phyloP scores from a whole-genome alignment of 2,329 filamentous ascomycete species.

The Exserohilum turcica region DNA sequence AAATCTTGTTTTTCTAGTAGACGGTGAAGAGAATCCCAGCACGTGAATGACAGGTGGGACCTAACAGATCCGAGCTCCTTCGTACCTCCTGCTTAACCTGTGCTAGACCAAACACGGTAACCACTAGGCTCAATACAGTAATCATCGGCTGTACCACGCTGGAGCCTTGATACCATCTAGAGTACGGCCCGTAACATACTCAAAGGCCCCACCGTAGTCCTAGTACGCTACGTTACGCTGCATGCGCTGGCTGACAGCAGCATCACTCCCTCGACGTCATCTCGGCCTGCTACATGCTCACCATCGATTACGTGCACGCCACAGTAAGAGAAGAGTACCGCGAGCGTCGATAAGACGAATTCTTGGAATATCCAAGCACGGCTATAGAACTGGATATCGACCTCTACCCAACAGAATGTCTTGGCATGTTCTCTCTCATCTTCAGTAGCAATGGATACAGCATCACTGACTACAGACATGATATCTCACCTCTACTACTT shows the following conservation, averaged over 20 bases:
- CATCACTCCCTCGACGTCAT: constrained; percentile 12
- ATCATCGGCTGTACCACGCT: too few species aligned
- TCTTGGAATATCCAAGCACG: constrained; percentile 20
- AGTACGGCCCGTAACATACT: too few species aligned
- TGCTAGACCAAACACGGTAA: too few species aligned
- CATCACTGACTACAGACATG: neutral
- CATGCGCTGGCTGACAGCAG: constrained; percentile 2
- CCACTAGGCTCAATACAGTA: too few species aligned
- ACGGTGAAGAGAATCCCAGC: too few species aligned
- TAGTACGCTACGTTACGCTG: too few species aligned
- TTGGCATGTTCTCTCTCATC: neutral
- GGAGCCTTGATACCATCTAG: too few species aligned
- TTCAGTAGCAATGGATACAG: neutral
- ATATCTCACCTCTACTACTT: neutral
- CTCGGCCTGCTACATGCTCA: constrained; percentile 4
- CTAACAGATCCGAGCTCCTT: too few species aligned
- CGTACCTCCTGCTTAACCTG: too few species aligned
- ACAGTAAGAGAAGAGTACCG: constrained; percentile 13
- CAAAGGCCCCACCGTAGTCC: too few species aligned
- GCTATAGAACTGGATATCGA: neutral
- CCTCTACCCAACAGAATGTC: neutral
- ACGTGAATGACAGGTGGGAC: too few species aligned
- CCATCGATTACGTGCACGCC: constrained; percentile 7
- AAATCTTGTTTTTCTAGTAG: too few species aligned
- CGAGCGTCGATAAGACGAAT: constrained; percentile 10